A percentile compares a stretch with the other conserved stretches of the same genome.
Evolutionary conservation across 139 green algal genomes (phyloP).

Genomic region (Pseudopediastrum boryanum): DNA sequence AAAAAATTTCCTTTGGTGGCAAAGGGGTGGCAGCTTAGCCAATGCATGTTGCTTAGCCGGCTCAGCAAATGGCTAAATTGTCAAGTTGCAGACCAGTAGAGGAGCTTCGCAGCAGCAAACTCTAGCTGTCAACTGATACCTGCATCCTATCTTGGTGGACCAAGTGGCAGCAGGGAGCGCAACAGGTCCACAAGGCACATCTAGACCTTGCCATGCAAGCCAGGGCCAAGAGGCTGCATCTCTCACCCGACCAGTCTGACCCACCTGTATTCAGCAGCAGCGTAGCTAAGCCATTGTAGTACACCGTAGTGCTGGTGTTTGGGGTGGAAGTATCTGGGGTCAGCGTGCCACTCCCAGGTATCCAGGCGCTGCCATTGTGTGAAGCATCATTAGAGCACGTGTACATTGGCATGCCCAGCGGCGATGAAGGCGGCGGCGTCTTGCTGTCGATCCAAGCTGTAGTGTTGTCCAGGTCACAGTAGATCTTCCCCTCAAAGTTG

Average conservation of each 20-base stretch:
- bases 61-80: too few relatives aligned
- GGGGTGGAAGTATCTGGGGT: conserved; percentile 29
- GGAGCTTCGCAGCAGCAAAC: too few relatives aligned
- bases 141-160: too few relatives aligned
- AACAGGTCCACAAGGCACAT: too few relatives aligned
- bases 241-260: neutral
- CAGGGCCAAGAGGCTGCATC: too few relatives aligned
- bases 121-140: too few relatives aligned
- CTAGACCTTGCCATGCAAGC: too few relatives aligned
- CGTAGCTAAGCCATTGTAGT: conserved; percentile 90
- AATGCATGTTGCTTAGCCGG: too few relatives aligned
- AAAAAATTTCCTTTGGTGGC: too few relatives aligned
- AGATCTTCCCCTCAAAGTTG: conserved; percentile 44
- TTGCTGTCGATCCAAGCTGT: conserved; percentile 7
- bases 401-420: conserved; percentile 69
- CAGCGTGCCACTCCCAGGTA: conserved; percentile 30
- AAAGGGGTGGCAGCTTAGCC: too few relatives aligned
- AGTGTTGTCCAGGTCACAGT: conserved; percentile 30
- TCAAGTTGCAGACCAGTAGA: too few relatives aligned
- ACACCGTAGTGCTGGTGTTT: conserved; percentile 42
- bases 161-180: neutral
- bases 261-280: conserved; percentile 71
- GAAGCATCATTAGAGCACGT: conserved; percentile 51
- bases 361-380: conserved; percentile 22
- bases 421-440: conserved; percentile 36